A percentile compares a stretch with the other conserved stretches of the same genome.
phyloP scores from a whole-genome alignment of 202 grass and related monocot genomes.

The Carex sylvatica region DNA sequence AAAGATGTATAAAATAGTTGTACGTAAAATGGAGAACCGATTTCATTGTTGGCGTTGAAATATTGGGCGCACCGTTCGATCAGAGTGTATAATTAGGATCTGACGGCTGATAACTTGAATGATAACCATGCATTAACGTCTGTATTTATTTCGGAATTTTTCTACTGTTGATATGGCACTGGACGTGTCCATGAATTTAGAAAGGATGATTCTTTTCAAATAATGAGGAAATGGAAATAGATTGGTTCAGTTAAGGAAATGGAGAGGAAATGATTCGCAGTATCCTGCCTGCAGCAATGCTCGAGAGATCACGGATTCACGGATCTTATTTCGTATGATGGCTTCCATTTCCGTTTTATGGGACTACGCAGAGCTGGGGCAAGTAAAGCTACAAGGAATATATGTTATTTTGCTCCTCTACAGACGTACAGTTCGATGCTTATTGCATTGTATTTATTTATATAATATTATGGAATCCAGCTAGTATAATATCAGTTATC shows the following conservation, averaged over 20 bases:
- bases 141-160: neutral
- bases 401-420: too few species aligned
- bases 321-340: conserved; percentile 23
- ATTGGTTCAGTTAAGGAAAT: neutral
- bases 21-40: neutral
- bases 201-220: neutral
- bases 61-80: conserved; percentile 5
- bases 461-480: too few species aligned
- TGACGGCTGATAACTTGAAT: conserved; percentile 13
- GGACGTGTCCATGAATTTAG: neutral
- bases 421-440: too few species aligned
- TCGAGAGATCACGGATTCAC: conserved; percentile 19
- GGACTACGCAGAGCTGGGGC: conserved; percentile 6
- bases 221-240: neutral
- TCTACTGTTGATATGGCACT: neutral
- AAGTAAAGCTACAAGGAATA: neutral
- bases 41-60: conserved; percentile 1
- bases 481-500: too few species aligned
- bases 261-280: neutral
- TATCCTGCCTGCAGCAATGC: neutral
- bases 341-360: conserved; percentile 27
- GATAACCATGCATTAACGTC: neutral
- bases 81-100: conserved; percentile 10
- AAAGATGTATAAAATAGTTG: neutral
- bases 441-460: too few species aligned